Evolutionary conservation across 441 rosid species (phyloP), one percentile per base, ranked within the genome.

Genomic region (Bruguiera hainesii): DNA sequence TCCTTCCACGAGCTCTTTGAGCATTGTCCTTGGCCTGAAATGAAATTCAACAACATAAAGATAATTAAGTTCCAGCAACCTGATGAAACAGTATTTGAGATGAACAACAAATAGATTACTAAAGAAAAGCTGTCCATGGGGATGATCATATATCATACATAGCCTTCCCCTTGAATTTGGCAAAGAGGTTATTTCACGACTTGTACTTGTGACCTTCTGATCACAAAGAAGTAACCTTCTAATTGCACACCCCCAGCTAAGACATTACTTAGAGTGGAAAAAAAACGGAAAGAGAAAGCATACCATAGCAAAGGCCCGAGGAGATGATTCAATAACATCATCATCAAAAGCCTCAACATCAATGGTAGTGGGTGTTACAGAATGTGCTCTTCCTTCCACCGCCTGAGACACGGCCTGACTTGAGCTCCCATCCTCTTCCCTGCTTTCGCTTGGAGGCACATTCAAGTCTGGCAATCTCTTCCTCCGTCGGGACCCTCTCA

Each of bases 301-400:
- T 69, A 95, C 99, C 77, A 79, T 87, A n/a, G 93, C 87, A 76
- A 95, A 92, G 33, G 89, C 96, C 72, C 84, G 75, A 7, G 98
- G 88, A 56, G 98, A 86, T 37, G 89, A 83, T 75, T 88, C 87
- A 70, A 92, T 64, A 70, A 90, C 93, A 65, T 87, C 98, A 61
- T 95, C 98, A 69, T 94, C 98, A 61, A 92, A 48, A 60, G 84
- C 90, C 73, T 90, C 97, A 52, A 91, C 80, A 76, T 87, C 89
- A 52, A 92, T 85, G n/a, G 80, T 60, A 19, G 84, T 61, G 58
- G 80, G 83, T 26, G 74, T 80, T 21, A 62, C 56, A 28, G 78
- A 19, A 62, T 58, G 30, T 11, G 70, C 72, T 64, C 60, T 69
- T 65, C 75, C 61, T 74, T 66, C 72, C 66, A 71, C 70, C 33